Evolutionary conservation across 192 early-diverging fungal genomes (phyloP).

Genomic region (Umbelopsis vinacea): DNA sequence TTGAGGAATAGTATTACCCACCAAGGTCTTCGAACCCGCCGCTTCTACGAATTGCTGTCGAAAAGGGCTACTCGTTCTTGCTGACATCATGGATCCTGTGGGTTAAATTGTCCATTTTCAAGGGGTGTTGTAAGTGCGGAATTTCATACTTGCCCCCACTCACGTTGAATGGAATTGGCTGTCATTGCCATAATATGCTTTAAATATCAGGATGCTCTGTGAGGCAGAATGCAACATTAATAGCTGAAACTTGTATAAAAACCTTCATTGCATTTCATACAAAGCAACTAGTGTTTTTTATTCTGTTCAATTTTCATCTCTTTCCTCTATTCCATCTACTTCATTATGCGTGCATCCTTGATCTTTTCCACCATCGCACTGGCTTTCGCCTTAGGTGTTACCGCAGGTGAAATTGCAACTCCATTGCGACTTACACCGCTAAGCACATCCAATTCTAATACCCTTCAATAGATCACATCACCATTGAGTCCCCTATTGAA

Average conservation of each 20-base stretch:
- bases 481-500: background rate
- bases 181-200: too few relatives aligned
- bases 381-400: background rate
- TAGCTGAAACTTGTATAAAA: background rate
- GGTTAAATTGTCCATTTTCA: constrained; percentile 14
- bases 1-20: too few relatives aligned
- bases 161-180: background rate
- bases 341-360: background rate
- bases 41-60: too few relatives aligned
- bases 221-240: background rate
- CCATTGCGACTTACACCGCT: background rate
- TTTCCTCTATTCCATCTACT: background rate
- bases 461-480: background rate
- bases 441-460: background rate
- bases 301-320: background rate
- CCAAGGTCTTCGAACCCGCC: too few relatives aligned
- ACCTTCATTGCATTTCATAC: background rate
- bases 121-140: background rate
- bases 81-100: background rate
- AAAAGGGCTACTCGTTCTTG: too few relatives aligned
- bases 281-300: too few relatives aligned
- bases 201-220: background rate
- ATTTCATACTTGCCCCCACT: constrained; percentile 6
- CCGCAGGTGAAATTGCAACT: background rate
- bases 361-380: background rate